Base-by-base conservation (phyloP, 1,284 basidiomycete genomes). In the Boletus subluridellus region DNA sequence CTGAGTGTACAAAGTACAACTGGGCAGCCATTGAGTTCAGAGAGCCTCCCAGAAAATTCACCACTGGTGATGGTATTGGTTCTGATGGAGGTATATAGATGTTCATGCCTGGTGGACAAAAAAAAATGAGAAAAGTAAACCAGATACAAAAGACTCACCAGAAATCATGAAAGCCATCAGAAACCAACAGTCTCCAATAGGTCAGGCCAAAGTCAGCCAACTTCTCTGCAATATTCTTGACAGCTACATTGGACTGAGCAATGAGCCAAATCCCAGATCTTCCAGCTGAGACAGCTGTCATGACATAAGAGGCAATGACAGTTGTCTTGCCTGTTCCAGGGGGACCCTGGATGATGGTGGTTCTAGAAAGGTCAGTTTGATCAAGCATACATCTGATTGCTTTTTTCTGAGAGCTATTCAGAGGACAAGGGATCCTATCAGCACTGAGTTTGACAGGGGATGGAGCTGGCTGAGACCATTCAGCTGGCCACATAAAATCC, bases 161-260 rank as follows among this genome's bases (percentile, higher is more conserved):
- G 45, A 72, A 73, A 47, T 57, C 53, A 60, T 78, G 73, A 59
- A 83, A 83, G 0, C 78, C 77, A 21, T 69, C 61, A 26, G 82
- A 80, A 21, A 84, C 79, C 4, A 83, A 60, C 1, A 83, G 67
- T 58, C 69, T 78, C 72, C 76, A 83, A 4, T 74, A 32, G 2
- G 48, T 45, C 42, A 82, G 73, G 0, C 64, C 72, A 64, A 76
- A 68, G 26, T 70, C 66, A 6, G 64, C 68, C 4, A 83, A 66
- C 61, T 81, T 83, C 57, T 83, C 80, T 35, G 82, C 81, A 65
- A 83, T 82, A 54, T 83, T 84, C 69, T 82, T 83, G 49, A 83
- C 82, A 39, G 82, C 76, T 49, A 73, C 59, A 68, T 84, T 84
- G 2, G 79, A 81, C 61, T 85, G 81, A 8, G 82, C 81, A 56